Evolutionary conservation across 148 eudicot species (phyloP).

Genomic region (Fagopyrum tataricum): DNA sequence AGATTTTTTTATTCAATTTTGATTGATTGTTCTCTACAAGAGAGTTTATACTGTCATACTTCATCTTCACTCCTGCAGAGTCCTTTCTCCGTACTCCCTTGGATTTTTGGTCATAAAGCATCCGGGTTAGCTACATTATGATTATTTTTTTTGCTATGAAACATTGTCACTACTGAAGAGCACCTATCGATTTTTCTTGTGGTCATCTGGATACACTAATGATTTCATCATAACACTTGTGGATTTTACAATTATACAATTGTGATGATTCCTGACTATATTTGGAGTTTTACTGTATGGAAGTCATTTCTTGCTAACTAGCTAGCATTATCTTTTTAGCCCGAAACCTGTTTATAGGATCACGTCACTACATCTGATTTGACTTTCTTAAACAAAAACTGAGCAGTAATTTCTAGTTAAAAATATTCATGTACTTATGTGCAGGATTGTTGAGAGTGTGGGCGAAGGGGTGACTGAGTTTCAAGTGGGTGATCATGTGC

Average conservation of each 20-base stretch:
- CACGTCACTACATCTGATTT: not conserved
- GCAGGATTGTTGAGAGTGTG: constrained; percentile 93
- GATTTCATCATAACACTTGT: not conserved
- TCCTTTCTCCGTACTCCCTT: constrained; percentile 58
- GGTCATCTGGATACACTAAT: not conserved
- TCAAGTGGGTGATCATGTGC: constrained; percentile 81
- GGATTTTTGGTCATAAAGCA: constrained; percentile 98
- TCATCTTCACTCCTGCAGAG: constrained; percentile 42
- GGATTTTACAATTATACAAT: too few relatives aligned
- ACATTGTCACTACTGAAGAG: not conserved
- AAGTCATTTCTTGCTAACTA: too few relatives aligned
- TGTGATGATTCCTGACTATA: not conserved
- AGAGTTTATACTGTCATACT: not conserved
- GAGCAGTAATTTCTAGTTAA: not conserved
- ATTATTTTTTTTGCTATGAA: not conserved
- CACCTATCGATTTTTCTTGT: not conserved
- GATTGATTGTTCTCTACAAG: too few relatives aligned
- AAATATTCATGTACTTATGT: not conserved
- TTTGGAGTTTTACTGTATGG: not conserved
- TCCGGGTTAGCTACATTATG: constrained; percentile 50
- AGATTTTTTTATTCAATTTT: too few relatives aligned
- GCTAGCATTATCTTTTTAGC: too few relatives aligned
- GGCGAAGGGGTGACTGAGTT: constrained; percentile 89
- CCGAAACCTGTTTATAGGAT: too few relatives aligned
- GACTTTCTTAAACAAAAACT: not conserved